A percentile compares a stretch with the other conserved stretches of the same genome.
Evolutionary conservation across 306 rosid species (phyloP).

Genomic region (Cajanus cajan): DNA sequence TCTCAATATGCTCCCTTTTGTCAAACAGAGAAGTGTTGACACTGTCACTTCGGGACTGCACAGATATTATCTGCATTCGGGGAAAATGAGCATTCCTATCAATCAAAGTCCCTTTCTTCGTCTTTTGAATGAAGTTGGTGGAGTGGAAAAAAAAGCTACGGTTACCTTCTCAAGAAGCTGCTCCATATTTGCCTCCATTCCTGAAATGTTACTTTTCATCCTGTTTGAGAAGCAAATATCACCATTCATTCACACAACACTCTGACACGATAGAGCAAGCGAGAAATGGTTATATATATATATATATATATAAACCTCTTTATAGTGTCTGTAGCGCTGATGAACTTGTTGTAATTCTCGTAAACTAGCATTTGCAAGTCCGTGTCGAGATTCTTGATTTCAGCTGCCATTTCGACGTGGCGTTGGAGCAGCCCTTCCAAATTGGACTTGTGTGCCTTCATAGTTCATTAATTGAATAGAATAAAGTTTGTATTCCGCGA

Average conservation of each 20-base stretch:
- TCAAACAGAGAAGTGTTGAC: slow-evolving; percentile 82
- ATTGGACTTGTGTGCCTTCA: slow-evolving; percentile 63
- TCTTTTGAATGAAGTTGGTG: not conserved
- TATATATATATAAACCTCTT: slow-evolving; percentile 55
- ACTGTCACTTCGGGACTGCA: slow-evolving; percentile 86
- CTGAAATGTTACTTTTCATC: slow-evolving; percentile 92
- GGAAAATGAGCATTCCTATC: not conserved
- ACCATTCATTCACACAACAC: not conserved
- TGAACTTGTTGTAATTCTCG: slow-evolving; percentile 90
- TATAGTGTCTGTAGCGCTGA: slow-evolving; percentile 88
- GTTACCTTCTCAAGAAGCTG: slow-evolving; percentile 84
- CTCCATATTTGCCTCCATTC: slow-evolving; percentile 93
- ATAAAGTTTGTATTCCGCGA: not conserved
- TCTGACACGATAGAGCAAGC: not conserved
- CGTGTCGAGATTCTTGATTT: slow-evolving; percentile 97
- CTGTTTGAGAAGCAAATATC: slow-evolving; percentile 37
- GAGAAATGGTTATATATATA: not conserved
- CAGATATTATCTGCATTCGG: slow-evolving; percentile 77
- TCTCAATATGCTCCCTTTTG: slow-evolving; percentile 90
- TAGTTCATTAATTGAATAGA: not conserved
- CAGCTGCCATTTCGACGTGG: slow-evolving; percentile 90
- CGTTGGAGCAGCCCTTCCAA: slow-evolving; percentile 82
- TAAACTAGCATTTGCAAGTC: slow-evolving; percentile 93
- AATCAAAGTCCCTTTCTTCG: slow-evolving; percentile 19
- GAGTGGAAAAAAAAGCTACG: not conserved